A percentile compares a stretch with the other conserved stretches of the same genome.
Evolutionary conservation across 768 basidiomycete species (phyloP).

Genomic region (Lentinula sp.): DNA sequence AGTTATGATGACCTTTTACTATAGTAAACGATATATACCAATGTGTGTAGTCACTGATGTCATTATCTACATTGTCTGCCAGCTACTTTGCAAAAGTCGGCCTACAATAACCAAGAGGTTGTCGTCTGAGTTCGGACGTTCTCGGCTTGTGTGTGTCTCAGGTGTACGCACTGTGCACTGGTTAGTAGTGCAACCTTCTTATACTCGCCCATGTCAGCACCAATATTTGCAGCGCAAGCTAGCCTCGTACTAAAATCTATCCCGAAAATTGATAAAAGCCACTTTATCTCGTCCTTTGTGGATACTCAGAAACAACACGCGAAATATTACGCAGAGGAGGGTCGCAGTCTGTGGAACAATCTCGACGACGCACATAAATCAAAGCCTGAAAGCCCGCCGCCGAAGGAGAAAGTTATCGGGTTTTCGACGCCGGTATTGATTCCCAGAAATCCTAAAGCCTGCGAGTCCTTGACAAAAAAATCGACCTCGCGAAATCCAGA

Average conservation of each 20-base stretch:
- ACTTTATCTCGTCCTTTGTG: constrained; percentile 41
- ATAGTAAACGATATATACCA: neutral
- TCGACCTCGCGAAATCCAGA: neutral
- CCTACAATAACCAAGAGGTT: too few relatives aligned
- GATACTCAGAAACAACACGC: constrained; percentile 40
- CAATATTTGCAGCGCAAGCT: neutral
- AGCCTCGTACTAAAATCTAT: constrained; percentile 10
- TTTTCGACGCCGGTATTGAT: constrained; percentile 54
- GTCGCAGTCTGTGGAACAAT: constrained; percentile 23
- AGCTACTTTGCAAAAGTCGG: too few relatives aligned
- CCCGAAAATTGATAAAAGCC: constrained; percentile 33
- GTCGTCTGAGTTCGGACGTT: too few relatives aligned
- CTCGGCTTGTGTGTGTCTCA: neutral
- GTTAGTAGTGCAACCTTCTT: neutral
- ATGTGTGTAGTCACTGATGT: neutral
- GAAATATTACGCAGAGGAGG: constrained; percentile 38
- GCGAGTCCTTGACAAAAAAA: constrained; percentile 3
- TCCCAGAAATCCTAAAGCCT: constrained; percentile 28
- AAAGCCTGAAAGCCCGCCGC: neutral
- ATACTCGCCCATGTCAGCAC: neutral
- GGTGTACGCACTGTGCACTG: neutral
- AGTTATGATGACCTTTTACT: neutral
- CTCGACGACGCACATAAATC: constrained; percentile 6
- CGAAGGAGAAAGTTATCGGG: constrained; percentile 19
- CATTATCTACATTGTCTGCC: neutral